phyloP scores from a whole-genome alignment of 495 filamentous ascomycete species.

The Penicillium angulare region DNA sequence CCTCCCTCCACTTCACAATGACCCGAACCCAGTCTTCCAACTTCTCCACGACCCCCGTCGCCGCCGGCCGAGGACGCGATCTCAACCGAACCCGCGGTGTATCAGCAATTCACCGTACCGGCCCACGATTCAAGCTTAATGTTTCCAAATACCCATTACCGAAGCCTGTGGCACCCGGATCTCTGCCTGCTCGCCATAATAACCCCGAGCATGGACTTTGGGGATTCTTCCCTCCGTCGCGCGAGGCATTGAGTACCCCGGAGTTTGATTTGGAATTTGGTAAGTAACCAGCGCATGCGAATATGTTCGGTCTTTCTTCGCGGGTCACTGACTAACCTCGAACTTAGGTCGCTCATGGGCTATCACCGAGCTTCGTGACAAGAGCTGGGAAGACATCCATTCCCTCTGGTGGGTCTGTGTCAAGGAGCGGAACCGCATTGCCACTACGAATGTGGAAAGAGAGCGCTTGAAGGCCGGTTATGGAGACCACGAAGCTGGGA shows the following conservation, averaged over 20 bases:
- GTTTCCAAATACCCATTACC: slow-evolving; percentile 72
- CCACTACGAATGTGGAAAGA: slow-evolving; percentile 70
- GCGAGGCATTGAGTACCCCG: slow-evolving; percentile 63
- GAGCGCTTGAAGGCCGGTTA: slow-evolving; percentile 61
- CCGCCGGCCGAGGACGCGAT: slow-evolving; percentile 39
- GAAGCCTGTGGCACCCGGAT: slow-evolving; percentile 56
- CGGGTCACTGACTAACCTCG: background rate
- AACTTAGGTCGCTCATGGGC: slow-evolving; percentile 72
- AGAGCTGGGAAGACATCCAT: slow-evolving; percentile 93
- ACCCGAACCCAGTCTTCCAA: slow-evolving; percentile 37
- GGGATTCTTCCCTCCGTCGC: slow-evolving; percentile 77
- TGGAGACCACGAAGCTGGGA: slow-evolving; percentile 60
- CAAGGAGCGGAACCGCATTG: slow-evolving; percentile 87
- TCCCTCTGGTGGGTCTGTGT: slow-evolving; percentile 91
- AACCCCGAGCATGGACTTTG: slow-evolving; percentile 86
- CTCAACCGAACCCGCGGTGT: slow-evolving; percentile 64
- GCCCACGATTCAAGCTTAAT: slow-evolving; percentile 66
- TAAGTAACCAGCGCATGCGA: slow-evolving; percentile 39
- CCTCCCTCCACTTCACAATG: slow-evolving; percentile 42
- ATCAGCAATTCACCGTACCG: slow-evolving; percentile 73
- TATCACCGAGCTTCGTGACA: slow-evolving; percentile 80
- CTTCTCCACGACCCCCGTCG: slow-evolving; percentile 45
- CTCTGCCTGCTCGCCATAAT: slow-evolving; percentile 38
- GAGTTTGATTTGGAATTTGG: slow-evolving; percentile 66
- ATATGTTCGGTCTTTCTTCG: background rate